phyloP scores from a whole-genome alignment of 2,329 filamentous ascomycete genomes.

The Penicillium nordicum region DNA sequence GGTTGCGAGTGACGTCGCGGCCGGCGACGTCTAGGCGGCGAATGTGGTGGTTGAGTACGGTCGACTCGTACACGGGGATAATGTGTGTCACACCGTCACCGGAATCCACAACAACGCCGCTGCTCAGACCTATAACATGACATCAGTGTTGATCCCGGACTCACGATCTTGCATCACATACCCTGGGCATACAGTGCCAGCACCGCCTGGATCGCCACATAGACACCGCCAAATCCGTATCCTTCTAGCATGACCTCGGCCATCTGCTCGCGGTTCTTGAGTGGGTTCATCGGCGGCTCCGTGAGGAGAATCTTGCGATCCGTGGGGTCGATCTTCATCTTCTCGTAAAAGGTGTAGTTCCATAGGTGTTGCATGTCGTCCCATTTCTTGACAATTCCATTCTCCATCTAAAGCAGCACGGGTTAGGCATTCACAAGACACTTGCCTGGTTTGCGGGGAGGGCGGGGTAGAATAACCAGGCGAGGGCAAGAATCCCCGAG shows the following conservation, averaged over 20 bases:
- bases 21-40: constrained; percentile 91
- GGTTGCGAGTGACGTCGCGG: constrained; percentile 94
- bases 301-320: constrained; percentile 97
- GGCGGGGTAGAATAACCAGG: constrained; percentile 15
- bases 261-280: constrained; percentile 97
- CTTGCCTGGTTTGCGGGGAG: constrained; percentile 21
- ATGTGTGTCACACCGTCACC: constrained; percentile 98
- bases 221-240: constrained; percentile 93
- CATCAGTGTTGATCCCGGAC: constrained; percentile 3
- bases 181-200: constrained; percentile 95
- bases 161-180: constrained; percentile 39
- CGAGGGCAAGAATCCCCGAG: neutral
- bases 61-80: constrained; percentile 96
- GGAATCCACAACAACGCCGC: constrained; percentile 96
- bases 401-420: constrained; percentile 72
- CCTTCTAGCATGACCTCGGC: constrained; percentile 98
- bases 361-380: constrained; percentile 99
- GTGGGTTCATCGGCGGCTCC: constrained; percentile 95
- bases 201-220: constrained; percentile 96
- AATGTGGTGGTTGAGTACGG: constrained; percentile 95
- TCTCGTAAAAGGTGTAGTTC: constrained; percentile 98
- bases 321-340: constrained; percentile 85
- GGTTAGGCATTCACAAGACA: constrained; percentile 20
- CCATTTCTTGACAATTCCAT: constrained; percentile 99
- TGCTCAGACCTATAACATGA: constrained; percentile 64